Evolutionary conservation across 2,329 filamentous ascomycete species (phyloP), one percentile per base, ranked within the genome.

Genomic region (Aureobasidium melanogenum): DNA sequence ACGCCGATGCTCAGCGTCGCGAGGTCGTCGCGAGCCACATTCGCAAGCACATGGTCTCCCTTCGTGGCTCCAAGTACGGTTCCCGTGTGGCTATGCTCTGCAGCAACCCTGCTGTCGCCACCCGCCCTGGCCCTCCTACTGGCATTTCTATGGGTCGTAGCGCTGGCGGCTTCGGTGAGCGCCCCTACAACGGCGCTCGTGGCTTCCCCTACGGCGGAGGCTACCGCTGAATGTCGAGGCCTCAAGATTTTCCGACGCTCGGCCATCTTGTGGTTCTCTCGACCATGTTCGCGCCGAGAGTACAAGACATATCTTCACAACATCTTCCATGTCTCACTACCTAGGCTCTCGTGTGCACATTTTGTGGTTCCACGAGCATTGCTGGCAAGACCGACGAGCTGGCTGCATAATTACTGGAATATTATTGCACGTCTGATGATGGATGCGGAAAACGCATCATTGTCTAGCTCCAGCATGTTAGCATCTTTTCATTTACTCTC

Each of bases 81-180:
- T 99, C 94, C 63, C 90, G 94, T 62, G 94, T 99, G 64, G 94
- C 94, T 34, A 97, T 99, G 93, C 88, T 99, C 60, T 99, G 95
- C 79, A 96, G 91, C 77, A 97, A 97, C 75, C 93, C 92, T 39
- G 91, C 90, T 51, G 85, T 91, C 67, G 84, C 89, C 57, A 97
- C 91, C 68, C 90, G 92, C 60, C 92, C 93, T 64, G 93, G 92
- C 44, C 91, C 92, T 66, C 89, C 89, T 32, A 83, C 86, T 67
- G 88, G 89, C 48, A 69, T 79, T 65, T 69, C 68, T 51, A 62
- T 74, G 47, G 69, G 47, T 24, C 36, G 60, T 44, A 59, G 39
- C 48, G 24, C 34, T 36, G 34, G 63, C 22, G 41, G 46, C 19
- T 63, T 60, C 46, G 47, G 48, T 39, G 62, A 63, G 39, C 61